phyloP scores from a whole-genome alignment of 2,329 filamentous ascomycete species.

The Rasamsonia emersonii region DNA sequence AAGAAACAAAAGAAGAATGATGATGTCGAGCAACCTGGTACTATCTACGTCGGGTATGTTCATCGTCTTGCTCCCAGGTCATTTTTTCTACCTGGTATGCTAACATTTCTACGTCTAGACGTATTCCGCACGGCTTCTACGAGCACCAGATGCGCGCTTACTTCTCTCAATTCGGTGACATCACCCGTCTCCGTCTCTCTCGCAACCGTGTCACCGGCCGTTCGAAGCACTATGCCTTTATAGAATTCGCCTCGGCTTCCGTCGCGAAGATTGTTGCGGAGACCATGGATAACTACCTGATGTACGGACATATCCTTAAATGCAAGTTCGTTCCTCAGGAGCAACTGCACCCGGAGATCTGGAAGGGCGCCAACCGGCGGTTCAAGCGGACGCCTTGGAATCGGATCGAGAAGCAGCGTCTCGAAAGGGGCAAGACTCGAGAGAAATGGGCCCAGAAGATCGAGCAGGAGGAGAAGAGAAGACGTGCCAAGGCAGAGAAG shows the following conservation, averaged over 20 bases:
- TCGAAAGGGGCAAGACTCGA: conserved; percentile 65
- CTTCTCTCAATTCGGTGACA: conserved; percentile 84
- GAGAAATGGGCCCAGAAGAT: conserved; percentile 72
- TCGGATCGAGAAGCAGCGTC: conserved; percentile 67
- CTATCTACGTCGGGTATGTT: conserved; percentile 70
- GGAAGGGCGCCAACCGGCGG: conserved; percentile 81
- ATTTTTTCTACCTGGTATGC: conserved; percentile 4
- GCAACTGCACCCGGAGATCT: conserved; percentile 71
- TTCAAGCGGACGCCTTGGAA: conserved; percentile 87
- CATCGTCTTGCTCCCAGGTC: conserved; percentile 2
- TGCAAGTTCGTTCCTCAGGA: conserved; percentile 70
- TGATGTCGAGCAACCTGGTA: conserved; percentile 50
- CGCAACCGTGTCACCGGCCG: conserved; percentile 86
- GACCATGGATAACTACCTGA: conserved; percentile 95
- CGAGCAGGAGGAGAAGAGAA: conserved; percentile 60
- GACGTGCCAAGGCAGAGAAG: conserved; percentile 61
- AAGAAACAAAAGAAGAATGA: conserved; percentile 42
- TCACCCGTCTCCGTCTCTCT: conserved; percentile 70
- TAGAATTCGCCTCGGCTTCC: conserved; percentile 70
- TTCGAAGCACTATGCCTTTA: conserved; percentile 89
- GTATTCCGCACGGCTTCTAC: conserved; percentile 92
- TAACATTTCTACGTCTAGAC: conserved; percentile 32
- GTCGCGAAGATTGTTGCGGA: conserved; percentile 88
- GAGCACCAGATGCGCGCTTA: conserved; percentile 91
- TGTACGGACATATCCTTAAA: conserved; percentile 90